Evolutionary conservation across 768 basidiomycete genomes (phyloP).

Genomic region (Mycena capillaripes): DNA sequence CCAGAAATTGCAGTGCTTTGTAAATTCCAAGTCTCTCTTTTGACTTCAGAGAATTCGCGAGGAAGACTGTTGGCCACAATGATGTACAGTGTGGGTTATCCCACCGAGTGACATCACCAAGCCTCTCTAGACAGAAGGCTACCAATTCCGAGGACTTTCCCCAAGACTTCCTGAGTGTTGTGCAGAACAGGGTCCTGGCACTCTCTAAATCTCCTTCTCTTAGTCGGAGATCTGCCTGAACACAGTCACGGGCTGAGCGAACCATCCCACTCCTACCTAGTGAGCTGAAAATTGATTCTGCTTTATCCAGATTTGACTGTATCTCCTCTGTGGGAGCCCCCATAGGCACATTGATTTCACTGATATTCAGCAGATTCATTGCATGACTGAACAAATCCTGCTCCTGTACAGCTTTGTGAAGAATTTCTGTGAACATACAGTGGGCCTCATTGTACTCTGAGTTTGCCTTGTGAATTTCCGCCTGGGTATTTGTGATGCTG

Average conservation of each 20-base stretch:
- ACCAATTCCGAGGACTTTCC: neutral
- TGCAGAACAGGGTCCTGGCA: neutral
- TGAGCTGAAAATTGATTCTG: neutral
- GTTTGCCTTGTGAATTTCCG: neutral
- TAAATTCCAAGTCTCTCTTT: neutral
- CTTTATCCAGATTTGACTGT: neutral
- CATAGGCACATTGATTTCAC: neutral
- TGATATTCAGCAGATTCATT: neutral
- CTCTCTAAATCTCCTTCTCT: neutral
- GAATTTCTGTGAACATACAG: neutral
- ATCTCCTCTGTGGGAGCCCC: neutral
- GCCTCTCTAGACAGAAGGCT: neutral
- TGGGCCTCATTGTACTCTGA: neutral
- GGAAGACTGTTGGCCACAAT: neutral
- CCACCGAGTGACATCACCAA: neutral
- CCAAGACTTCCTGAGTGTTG: neutral
- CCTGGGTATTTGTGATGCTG: neutral
- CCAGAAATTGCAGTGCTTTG: neutral
- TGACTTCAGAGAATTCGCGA: neutral
- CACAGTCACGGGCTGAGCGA: neutral
- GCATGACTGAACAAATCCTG: neutral
- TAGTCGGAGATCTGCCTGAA: neutral
- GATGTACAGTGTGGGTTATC: no score
- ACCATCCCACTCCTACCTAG: no score
- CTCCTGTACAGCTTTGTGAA: neutral